Percentiles rank a stretch among this genome's conserved stretches.
These are phyloP conservation scores for Ustilago tritici DNA, from an alignment of 1,284 basidiomycete species.

Conservation along the genomic window DNA sequence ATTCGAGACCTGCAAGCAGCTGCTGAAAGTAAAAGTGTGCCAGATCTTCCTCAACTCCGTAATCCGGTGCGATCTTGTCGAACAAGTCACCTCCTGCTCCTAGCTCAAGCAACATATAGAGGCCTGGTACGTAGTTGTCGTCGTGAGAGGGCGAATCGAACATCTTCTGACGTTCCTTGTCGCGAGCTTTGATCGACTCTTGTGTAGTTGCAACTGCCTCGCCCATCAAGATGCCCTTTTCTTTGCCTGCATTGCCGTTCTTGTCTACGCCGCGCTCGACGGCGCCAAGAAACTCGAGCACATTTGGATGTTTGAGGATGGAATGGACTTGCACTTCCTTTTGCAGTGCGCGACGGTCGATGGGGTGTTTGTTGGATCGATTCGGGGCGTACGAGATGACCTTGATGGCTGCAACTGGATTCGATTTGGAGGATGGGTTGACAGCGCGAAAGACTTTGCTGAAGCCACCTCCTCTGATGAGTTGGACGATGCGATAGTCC, in stretches of 20 bases:
- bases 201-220: constrained; percentile 71
- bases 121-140: constrained; percentile 71
- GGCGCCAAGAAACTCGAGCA: constrained; percentile 86
- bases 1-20: constrained; percentile 80
- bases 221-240: constrained; percentile 50
- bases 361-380: constrained; percentile 58
- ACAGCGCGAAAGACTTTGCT: constrained; percentile 66
- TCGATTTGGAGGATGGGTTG: constrained; percentile 47
- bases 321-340: constrained; percentile 94
- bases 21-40: constrained; percentile 93
- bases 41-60: constrained; percentile 86
- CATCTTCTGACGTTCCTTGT: constrained; percentile 51
- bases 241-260: constrained; percentile 43
- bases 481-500: constrained; percentile 66
- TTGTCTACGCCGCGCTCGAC: constrained; percentile 58
- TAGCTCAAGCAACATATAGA: constrained; percentile 92
- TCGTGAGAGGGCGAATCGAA: constrained; percentile 45
- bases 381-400: constrained; percentile 66
- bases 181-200: constrained; percentile 71
- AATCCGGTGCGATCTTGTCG: constrained; percentile 92
- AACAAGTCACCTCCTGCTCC: constrained; percentile 95
- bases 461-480: constrained; percentile 68
- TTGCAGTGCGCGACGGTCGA: constrained; percentile 71
- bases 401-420: constrained; percentile 66
- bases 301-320: constrained; percentile 82